These are phyloP conservation scores for Nicotiana otophora DNA, from an alignment of 257 asterid genomes.

Conservation along the genomic window DNA sequence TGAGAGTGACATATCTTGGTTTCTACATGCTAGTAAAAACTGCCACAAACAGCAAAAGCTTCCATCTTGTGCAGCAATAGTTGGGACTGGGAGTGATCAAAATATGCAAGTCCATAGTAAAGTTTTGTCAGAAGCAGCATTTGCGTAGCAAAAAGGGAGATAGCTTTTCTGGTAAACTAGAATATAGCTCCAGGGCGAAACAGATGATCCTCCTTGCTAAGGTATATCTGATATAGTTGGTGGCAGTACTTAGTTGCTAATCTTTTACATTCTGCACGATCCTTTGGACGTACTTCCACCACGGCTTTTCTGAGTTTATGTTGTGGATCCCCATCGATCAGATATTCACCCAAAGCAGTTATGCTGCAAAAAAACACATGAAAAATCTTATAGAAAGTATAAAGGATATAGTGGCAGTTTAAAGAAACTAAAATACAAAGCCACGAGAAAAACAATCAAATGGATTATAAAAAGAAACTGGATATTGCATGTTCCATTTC, in stretches of 20 bases:
- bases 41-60: not conserved
- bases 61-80: not conserved
- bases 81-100: not conserved
- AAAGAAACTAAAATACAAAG: not conserved
- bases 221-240: constrained; percentile 12
- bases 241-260: constrained; percentile 8
- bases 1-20: not conserved
- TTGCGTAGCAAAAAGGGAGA: not conserved
- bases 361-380: constrained; percentile 19
- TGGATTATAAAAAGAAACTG: not conserved
- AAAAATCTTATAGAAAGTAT: not conserved
- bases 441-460: not conserved
- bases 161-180: not conserved
- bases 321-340: constrained; percentile 23
- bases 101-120: not conserved
- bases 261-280: constrained; percentile 10
- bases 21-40: not conserved
- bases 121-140: not conserved
- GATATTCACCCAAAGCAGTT: constrained; percentile 28
- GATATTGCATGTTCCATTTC: not conserved
- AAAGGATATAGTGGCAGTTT: not conserved
- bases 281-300: constrained; percentile 26
- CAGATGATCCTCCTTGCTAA: not conserved
- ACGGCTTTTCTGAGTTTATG: constrained; percentile 24
- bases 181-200: not conserved